A percentile compares a stretch with the other conserved stretches of the same genome.
phyloP scores from a whole-genome alignment of 2,329 filamentous ascomycete species.

The Colletotrichum chlorophyti region DNA sequence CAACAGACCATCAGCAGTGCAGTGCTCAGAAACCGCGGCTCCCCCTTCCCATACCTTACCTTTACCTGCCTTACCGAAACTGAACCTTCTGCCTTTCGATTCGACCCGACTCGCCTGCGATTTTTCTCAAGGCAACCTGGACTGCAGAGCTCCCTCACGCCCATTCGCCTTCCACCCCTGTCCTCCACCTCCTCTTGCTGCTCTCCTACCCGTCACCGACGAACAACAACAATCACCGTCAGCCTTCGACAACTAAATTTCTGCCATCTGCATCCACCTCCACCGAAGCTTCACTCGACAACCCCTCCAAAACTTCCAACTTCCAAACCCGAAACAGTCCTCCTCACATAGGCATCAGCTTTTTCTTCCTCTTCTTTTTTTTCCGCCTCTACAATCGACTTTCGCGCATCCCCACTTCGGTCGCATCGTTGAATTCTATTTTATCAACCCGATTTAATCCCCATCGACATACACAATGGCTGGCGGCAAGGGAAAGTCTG shows the following conservation, averaged over 20 bases:
- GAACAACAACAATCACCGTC: constrained; percentile 28
- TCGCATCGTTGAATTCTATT: constrained; percentile 15
- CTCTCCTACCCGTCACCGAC: constrained; percentile 26
- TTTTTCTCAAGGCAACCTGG: neutral
- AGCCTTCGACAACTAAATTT: constrained; percentile 28
- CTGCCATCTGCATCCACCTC: constrained; percentile 29
- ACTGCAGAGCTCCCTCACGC: constrained; percentile 21
- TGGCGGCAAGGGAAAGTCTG: constrained; percentile 94
- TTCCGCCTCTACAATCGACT: constrained; percentile 9
- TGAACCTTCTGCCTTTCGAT: constrained; percentile 1
- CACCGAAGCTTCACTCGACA: constrained; percentile 28
- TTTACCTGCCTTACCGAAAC: constrained; percentile 13
- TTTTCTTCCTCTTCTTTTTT: constrained; percentile 5
- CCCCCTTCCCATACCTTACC: neutral
- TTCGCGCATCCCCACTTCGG: constrained; percentile 22
- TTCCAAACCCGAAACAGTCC: constrained; percentile 11
- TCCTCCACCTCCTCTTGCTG: too few relatives aligned
- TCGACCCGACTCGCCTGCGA: constrained; percentile 1
- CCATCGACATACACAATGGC: constrained; percentile 57
- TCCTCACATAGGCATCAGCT: constrained; percentile 8
- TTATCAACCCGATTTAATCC: neutral
- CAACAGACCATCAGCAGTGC: constrained; percentile 1
- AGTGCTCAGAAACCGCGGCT: neutral
- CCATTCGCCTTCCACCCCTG: constrained; percentile 25
- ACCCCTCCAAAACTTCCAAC: constrained; percentile 24